Percentiles rank a stretch among this genome's conserved stretches.
phyloP scores from a whole-genome alignment of 164 flowering plant genomes.

The Stephania cephalantha region DNA sequence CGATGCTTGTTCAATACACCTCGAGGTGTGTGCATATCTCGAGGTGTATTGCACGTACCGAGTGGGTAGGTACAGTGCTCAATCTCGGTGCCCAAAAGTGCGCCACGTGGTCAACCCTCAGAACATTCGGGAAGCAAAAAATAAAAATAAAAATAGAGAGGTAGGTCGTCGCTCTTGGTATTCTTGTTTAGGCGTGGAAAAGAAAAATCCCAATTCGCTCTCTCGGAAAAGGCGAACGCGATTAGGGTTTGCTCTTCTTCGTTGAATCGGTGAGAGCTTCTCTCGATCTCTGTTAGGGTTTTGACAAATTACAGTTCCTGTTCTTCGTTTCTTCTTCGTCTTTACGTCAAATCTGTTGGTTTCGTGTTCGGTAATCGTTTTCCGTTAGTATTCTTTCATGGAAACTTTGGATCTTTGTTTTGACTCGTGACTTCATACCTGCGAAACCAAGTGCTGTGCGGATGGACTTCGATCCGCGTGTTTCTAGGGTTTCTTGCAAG shows the following conservation, averaged over 20 bases:
- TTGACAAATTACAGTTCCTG: not conserved
- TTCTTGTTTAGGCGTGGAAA: too few species aligned
- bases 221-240: not conserved
- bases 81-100: not conserved
- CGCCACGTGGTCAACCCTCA: not conserved
- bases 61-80: too few species aligned
- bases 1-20: too few species aligned
- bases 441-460: too few species aligned
- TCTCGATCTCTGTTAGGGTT: not conserved
- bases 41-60: too few species aligned
- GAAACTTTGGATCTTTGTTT: not conserved
- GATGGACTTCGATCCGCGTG: not conserved
- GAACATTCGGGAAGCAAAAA: not conserved
- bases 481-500: not conserved
- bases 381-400: not conserved
- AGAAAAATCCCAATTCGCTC: not conserved
- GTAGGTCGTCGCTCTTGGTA: too few species aligned
- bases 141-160: too few species aligned
- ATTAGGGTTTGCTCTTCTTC: not conserved
- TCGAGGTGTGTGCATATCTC: too few species aligned
- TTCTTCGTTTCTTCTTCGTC: too few species aligned
- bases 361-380: not conserved
- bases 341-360: too few species aligned
- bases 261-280: not conserved
- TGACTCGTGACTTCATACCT: too few species aligned